Conservation (phyloP, 192 early-diverging fungal species). For the Rhizophagus clarus region DNA sequence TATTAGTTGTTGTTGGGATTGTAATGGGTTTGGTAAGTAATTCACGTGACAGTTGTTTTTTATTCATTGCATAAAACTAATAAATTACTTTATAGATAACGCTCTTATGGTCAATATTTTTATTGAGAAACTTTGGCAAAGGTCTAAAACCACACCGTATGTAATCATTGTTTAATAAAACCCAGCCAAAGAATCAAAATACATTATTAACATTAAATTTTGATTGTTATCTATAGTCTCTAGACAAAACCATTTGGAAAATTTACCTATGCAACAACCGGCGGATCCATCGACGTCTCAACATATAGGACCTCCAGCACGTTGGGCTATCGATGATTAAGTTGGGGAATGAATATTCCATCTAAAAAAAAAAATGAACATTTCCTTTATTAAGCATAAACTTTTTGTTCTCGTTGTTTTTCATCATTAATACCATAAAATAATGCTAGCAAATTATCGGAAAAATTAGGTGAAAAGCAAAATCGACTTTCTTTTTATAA, state of each 20-base stretch:
- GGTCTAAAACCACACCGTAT: slow-evolving; percentile 16
- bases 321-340: slow-evolving; percentile 14
- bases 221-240: background rate
- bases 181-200: background rate
- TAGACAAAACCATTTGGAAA: too few relatives aligned
- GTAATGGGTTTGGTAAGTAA: slow-evolving; percentile 6
- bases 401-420: too few relatives aligned
- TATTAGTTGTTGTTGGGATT: background rate
- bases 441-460: too few relatives aligned
- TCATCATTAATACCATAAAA: too few relatives aligned
- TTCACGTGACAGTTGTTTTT: too few relatives aligned
- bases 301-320: background rate
- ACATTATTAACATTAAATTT: background rate
- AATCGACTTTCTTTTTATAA: too few relatives aligned
- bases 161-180: background rate
- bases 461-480: too few relatives aligned
- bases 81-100: slow-evolving; percentile 1
- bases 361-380: too few relatives aligned
- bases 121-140: slow-evolving; percentile 7
- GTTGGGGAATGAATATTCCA: too few relatives aligned
- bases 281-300: background rate
- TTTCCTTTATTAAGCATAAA: too few relatives aligned
- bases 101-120: slow-evolving; percentile 1
- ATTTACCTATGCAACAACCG: too few relatives aligned
- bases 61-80: background rate